Conservation (phyloP, 2,329 filamentous ascomycete genomes). For the Emergomyces pasteurianus region DNA sequence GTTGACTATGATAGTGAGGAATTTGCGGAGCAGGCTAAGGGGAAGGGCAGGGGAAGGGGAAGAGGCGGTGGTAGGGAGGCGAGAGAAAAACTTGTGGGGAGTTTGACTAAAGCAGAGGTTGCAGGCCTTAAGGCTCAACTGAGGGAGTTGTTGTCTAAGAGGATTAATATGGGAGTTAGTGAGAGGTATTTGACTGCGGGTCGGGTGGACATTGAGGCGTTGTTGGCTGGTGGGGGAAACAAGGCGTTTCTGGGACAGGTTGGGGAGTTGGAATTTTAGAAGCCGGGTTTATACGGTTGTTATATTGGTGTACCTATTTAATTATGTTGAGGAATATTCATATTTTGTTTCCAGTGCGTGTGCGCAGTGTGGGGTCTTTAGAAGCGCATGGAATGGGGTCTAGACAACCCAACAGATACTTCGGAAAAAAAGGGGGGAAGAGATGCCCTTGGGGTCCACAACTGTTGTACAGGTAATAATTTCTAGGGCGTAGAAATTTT, state of each 20-base stretch:
- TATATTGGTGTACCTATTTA: too few relatives aligned
- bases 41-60: conserved; percentile 55
- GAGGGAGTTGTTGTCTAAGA: conserved; percentile 54
- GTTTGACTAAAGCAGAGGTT: conserved; percentile 61
- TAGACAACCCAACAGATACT: neutral
- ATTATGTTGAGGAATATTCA: neutral
- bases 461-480: too few relatives aligned
- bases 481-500: too few relatives aligned
- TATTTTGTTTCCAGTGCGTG: neutral
- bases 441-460: too few relatives aligned
- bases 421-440: too few relatives aligned
- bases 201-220: conserved; percentile 64
- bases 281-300: neutral
- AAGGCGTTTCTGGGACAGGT: conserved; percentile 54
- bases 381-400: neutral
- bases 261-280: conserved; percentile 32
- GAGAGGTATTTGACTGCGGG: conserved; percentile 77
- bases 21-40: conserved; percentile 51
- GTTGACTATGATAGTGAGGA: conserved; percentile 90
- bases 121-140: conserved; percentile 59
- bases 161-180: conserved; percentile 79
- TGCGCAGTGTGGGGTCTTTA: neutral
- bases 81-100: conserved; percentile 59
- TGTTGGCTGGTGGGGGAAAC: conserved; percentile 53
- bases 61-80: conserved; percentile 61